Percentiles rank a stretch among this genome's conserved stretches.
These are phyloP conservation scores for Blastomyces percursus DNA, from an alignment of 2,329 filamentous ascomycete genomes.

Conservation along the genomic window DNA sequence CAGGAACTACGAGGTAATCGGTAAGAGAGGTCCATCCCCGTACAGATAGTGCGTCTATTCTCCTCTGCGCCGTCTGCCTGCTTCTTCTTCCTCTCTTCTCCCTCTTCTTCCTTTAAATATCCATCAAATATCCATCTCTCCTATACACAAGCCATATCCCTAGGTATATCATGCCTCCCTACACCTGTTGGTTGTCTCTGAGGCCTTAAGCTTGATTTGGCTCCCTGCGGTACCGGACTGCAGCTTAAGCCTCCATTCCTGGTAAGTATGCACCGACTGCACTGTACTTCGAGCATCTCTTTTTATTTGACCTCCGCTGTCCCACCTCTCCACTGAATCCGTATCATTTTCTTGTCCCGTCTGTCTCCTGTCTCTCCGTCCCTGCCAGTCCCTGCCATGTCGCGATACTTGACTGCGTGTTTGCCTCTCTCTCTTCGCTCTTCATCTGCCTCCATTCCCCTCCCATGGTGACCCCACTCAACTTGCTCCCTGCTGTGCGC, in stretches of 20 bases:
- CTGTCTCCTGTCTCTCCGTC: no score
- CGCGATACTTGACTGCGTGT: background rate
- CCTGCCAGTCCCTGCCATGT: no score
- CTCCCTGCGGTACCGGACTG: background rate
- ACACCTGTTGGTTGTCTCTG: background rate
- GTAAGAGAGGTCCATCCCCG: no score
- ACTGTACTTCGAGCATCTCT: background rate
- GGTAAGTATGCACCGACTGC: background rate
- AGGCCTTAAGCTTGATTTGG: background rate
- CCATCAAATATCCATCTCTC: background rate
- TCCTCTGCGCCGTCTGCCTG: background rate
- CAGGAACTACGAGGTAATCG: no score
- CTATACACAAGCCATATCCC: background rate
- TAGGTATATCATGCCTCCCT: background rate
- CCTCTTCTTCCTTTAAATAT: background rate
- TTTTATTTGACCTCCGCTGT: background rate
- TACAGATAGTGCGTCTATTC: no score
- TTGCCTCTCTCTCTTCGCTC: background rate
- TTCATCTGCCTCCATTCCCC: background rate
- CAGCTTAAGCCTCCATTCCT: background rate
- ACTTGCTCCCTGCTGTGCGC: background rate
- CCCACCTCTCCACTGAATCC: background rate
- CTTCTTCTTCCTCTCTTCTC: background rate
- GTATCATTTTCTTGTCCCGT: background rate
- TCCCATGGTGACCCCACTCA: background rate